Evolutionary conservation across 2,329 filamentous ascomycete species (phyloP).

Genomic region (Thelonectria rubi): DNA sequence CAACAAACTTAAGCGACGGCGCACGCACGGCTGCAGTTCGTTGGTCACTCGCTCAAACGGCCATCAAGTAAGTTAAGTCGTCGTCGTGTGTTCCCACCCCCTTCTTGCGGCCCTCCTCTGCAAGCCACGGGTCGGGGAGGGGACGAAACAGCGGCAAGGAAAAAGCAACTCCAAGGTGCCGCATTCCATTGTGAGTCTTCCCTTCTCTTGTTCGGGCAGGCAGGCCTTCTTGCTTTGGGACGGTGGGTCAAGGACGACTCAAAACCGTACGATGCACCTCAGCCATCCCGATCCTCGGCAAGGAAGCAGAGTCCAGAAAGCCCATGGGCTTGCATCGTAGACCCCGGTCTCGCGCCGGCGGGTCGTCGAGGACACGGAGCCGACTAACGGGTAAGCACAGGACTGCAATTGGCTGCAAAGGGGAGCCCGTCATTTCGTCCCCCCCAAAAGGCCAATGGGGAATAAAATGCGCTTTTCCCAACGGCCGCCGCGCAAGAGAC

Average conservation of each 20-base stretch:
- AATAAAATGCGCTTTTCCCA: background rate
- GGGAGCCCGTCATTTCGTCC: background rate
- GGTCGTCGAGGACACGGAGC: constrained; percentile 16
- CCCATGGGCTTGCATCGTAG: too few relatives aligned
- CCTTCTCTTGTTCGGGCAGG: too few relatives aligned
- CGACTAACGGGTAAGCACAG: constrained; percentile 16
- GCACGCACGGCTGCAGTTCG: constrained; percentile 26
- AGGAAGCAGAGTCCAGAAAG: constrained; percentile 8
- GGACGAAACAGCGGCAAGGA: too few relatives aligned
- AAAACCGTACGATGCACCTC: constrained; percentile 26
- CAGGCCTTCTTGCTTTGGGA: background rate
- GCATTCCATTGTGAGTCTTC: too few relatives aligned
- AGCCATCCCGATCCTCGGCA: constrained; percentile 19
- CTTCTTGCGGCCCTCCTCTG: too few relatives aligned
- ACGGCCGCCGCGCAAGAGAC: background rate
- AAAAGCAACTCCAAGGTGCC: too few relatives aligned
- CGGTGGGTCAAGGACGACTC: constrained; percentile 4
- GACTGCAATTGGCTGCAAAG: constrained; percentile 13
- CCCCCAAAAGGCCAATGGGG: background rate
- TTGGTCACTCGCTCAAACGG: constrained; percentile 13
- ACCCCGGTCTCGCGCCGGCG: constrained; percentile 14
- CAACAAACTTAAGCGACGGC: constrained; percentile 16
- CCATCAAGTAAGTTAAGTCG: too few relatives aligned
- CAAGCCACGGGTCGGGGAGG: too few relatives aligned
- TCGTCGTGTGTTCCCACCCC: too few relatives aligned